A percentile compares a stretch with the other conserved stretches of the same genome.
Evolutionary conservation across 2,329 filamentous ascomycete genomes (phyloP).

Genomic region (Cladosporium sp.): DNA sequence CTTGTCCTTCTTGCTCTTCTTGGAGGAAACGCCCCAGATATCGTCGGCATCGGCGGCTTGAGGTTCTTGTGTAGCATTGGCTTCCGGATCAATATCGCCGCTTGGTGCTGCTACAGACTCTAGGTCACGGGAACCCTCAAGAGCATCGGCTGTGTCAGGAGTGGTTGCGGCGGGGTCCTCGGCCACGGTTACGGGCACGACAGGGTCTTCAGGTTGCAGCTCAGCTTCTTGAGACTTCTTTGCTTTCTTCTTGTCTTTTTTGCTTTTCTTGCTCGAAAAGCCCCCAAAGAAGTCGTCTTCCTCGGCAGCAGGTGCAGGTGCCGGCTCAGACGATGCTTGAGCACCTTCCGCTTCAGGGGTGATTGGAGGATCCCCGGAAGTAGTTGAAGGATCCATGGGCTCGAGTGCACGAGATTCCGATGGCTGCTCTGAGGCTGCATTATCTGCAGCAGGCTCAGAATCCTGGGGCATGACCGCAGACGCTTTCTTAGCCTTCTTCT

Average conservation of each 20-base stretch:
- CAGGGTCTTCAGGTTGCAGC: background rate
- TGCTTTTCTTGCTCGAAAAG: slow-evolving; percentile 30
- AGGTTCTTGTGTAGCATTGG: background rate
- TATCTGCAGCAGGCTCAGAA: background rate
- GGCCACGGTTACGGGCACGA: background rate
- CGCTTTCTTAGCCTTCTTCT: slow-evolving; percentile 10
- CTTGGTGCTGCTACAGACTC: too few relatives aligned
- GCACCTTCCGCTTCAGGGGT: background rate
- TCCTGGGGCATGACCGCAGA: background rate
- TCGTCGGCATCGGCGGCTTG: slow-evolving; percentile 20
- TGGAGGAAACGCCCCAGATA: slow-evolving; percentile 17
- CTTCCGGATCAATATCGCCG: too few relatives aligned
- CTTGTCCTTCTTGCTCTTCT: slow-evolving; percentile 30
- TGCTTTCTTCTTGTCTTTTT: slow-evolving; percentile 42
- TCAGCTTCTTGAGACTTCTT: slow-evolving; percentile 14
- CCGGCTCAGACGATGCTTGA: slow-evolving; percentile 1
- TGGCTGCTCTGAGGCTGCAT: background rate
- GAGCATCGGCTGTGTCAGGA: background rate
- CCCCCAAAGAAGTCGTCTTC: slow-evolving; percentile 14
- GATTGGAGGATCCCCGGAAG: background rate
- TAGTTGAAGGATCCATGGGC: slow-evolving; percentile 3
- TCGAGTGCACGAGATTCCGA: background rate
- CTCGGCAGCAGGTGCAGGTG: slow-evolving; percentile 11
- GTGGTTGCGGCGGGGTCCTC: background rate
- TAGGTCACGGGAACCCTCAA: too few relatives aligned